Evolutionary conservation across 2,329 filamentous ascomycete genomes (phyloP), one percentile per base, ranked within the genome.

Genomic region (Clonostachys rhizophaga): DNA sequence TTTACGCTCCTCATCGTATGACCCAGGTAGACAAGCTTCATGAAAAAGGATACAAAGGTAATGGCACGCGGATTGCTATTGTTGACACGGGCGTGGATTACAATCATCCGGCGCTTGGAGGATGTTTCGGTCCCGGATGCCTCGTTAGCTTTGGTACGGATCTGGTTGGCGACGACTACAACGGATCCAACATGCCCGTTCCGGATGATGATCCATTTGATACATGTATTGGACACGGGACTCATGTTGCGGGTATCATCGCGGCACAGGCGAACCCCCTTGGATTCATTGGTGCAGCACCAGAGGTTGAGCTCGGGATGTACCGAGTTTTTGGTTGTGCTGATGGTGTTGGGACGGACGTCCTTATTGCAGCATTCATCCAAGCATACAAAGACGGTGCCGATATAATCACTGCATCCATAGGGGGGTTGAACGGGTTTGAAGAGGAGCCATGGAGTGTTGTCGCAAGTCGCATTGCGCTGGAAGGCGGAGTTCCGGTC

Each of bases 371-470:
- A 7, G 79, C 81, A 2, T 83, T 78, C 57, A 75, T 78, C 62
- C 72, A 70, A 55, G 83, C 83, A 0, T 83, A 75, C 52, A 73
- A 84, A 55, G 79, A 74, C n/a, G 78, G 78, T 34, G 74, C 74
- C 35, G 66, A 81, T 54, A 74, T 82, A 51, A 81, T 82, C 56
- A 79, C 74, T 2, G 69, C 75, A 2, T 79, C 76, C 4, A 72
- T 81, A 40, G 76, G 77, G 14, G 69, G 68, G 0, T 54, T 70
- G 0, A 69, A 66, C 0, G 78, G 78, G 12, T 82, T 76, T 75
- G 64, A 68, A 3, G 72, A 78, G 50, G 71, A 76, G 14, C 68
- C 75, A 0, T 76, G 70, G 72, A 67, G 75, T 6, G 69, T 70
- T 2, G 69, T 69, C 3, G 73, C 76, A 11, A 71, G 72, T 14